A percentile compares a stretch with the other conserved stretches of the same genome.
phyloP scores from a whole-genome alignment of 1,139 yeast species.

The Debaryomyces sp. region DNA sequence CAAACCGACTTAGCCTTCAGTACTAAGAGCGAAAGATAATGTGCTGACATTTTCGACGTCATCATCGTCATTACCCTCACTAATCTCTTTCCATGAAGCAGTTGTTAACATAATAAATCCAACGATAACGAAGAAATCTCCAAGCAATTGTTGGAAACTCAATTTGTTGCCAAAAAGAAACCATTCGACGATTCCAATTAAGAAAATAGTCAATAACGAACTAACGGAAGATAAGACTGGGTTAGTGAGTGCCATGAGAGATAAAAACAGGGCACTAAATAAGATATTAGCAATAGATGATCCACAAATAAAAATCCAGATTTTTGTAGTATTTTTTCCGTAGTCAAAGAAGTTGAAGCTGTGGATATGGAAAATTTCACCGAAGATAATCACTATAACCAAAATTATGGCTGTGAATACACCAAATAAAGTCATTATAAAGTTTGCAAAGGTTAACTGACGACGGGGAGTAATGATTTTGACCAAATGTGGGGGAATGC shows the following conservation, averaged over 20 bases:
- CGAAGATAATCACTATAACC: conserved; percentile 51
- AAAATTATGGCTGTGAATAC: conserved; percentile 54
- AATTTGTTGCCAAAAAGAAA: conserved; percentile 60
- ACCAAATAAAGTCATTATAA: conserved; percentile 60
- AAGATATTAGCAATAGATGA: conserved; percentile 64
- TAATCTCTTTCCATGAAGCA: conserved; percentile 75
- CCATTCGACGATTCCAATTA: conserved; percentile 84
- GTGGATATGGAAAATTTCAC: conserved; percentile 60
- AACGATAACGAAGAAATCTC: conserved; percentile 58
- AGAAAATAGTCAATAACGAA: conserved; percentile 72
- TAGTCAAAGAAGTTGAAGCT: conserved; percentile 56
- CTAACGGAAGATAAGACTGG: conserved; percentile 88
- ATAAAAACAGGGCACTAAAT: conserved; percentile 73
- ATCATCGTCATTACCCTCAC: conserved; percentile 66
- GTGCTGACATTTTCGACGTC: conserved; percentile 49
- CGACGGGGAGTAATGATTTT: conserved; percentile 49
- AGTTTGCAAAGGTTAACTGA: conserved; percentile 51
- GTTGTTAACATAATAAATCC: conserved; percentile 73
- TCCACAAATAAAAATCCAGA: conserved; percentile 50
- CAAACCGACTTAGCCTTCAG: conserved; percentile 15
- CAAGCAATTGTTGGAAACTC: conserved; percentile 51
- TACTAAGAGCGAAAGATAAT: conserved; percentile 47
- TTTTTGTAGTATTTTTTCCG: conserved; percentile 36
- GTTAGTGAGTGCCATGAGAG: conserved; percentile 81
- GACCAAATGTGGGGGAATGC: conserved; percentile 65